Conservation (phyloP, 345 rosid species). For the Sonneratia alba region DNA sequence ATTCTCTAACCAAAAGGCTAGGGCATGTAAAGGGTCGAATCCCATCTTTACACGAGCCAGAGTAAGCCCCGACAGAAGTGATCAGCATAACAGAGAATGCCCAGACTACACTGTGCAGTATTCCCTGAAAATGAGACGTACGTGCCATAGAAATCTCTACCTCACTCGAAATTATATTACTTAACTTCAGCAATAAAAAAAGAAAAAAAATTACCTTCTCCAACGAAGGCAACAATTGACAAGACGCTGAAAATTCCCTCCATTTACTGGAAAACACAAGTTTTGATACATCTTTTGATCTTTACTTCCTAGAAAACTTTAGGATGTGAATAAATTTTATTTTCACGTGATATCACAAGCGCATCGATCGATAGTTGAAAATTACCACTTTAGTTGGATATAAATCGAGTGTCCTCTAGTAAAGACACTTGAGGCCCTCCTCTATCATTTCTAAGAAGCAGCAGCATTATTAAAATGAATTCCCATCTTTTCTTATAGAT, state of each 20-base stretch:
- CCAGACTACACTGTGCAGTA: background rate
- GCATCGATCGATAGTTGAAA: background rate
- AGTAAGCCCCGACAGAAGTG: background rate
- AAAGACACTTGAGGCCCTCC: background rate
- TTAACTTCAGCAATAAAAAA: background rate
- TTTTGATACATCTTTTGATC: background rate
- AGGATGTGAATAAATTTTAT: background rate
- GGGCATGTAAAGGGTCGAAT: background rate
- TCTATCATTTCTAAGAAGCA: background rate
- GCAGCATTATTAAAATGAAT: background rate
- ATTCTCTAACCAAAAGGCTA: conserved; percentile 2
- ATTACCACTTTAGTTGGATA: background rate
- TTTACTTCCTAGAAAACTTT: background rate
- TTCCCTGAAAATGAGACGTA: conserved; percentile 3
- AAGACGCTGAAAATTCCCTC: background rate
- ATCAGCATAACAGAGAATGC: conserved; percentile 4
- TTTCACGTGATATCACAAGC: background rate
- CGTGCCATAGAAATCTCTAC: background rate
- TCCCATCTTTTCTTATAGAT: background rate
- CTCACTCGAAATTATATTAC: background rate
- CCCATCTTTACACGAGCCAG: background rate
- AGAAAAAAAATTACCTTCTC: background rate
- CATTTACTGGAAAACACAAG: background rate
- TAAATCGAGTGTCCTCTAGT: background rate
- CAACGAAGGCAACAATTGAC: background rate